These are phyloP conservation scores for Penicillium arizonense DNA, from an alignment of 495 filamentous ascomycete genomes.

Conservation along the genomic window DNA sequence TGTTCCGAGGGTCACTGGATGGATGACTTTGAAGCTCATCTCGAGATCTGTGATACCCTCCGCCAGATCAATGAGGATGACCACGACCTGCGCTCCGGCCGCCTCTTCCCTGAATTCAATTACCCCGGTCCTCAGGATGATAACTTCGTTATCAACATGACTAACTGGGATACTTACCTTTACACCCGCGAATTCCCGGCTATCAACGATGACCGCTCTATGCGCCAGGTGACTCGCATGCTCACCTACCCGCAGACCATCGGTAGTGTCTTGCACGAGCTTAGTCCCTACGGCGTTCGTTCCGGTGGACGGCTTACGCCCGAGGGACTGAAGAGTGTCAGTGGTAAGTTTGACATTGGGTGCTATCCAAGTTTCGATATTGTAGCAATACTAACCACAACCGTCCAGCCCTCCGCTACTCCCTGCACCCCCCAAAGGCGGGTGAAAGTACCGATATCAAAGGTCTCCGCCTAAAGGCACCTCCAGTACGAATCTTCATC, in stretches of 20 bases:
- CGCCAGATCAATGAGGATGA: constrained; percentile 96
- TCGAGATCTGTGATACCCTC: constrained; percentile 89
- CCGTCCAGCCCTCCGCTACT: constrained; percentile 78
- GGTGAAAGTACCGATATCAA: constrained; percentile 74
- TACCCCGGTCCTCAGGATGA: constrained; percentile 88
- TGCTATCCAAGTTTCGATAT: background rate
- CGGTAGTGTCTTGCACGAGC: constrained; percentile 84
- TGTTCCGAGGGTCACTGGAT: constrained; percentile 93
- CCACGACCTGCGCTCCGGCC: constrained; percentile 86
- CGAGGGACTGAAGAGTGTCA: constrained; percentile 90
- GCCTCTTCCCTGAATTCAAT: constrained; percentile 90
- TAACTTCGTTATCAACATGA: constrained; percentile 92
- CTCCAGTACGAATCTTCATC: constrained; percentile 88
- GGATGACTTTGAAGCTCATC: constrained; percentile 87
- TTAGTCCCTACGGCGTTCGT: constrained; percentile 85
- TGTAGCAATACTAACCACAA: background rate
- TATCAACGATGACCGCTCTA: constrained; percentile 79
- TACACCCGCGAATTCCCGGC: constrained; percentile 87
- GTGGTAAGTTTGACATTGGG: constrained; percentile 56
- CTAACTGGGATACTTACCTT: constrained; percentile 95
- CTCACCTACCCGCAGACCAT: constrained; percentile 93
- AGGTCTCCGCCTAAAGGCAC: constrained; percentile 76
- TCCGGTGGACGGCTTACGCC: constrained; percentile 69
- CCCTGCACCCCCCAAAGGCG: constrained; percentile 78
- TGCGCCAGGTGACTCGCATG: constrained; percentile 88